Evolutionary conservation across 345 rosid genomes (phyloP).

Genomic region (Eucalyptus erythrocorys): DNA sequence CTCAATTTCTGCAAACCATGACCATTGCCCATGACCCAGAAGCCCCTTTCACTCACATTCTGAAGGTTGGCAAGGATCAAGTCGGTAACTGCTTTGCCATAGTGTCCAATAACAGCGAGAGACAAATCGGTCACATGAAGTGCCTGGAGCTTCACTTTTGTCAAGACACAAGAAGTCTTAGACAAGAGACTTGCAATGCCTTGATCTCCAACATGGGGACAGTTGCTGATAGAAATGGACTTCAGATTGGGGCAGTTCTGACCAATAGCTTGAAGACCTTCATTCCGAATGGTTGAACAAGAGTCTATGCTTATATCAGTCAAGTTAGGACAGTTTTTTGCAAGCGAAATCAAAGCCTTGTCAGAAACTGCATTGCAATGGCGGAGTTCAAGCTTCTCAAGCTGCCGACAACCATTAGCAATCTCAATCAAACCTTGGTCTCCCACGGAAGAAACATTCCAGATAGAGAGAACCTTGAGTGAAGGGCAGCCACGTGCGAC

Average conservation of each 20-base stretch:
- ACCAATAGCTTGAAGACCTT: slow-evolving; percentile 62
- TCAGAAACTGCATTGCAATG: slow-evolving; percentile 56
- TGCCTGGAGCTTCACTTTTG: slow-evolving; percentile 66
- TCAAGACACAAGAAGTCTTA: slow-evolving; percentile 26
- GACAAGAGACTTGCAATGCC: slow-evolving; percentile 62
- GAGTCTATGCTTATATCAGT: slow-evolving; percentile 61
- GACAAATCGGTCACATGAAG: slow-evolving; percentile 72
- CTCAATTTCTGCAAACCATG: slow-evolving; percentile 70
- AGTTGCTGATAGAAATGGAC: slow-evolving; percentile 60
- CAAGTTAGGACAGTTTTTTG: slow-evolving; percentile 65
- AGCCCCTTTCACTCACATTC: slow-evolving; percentile 69
- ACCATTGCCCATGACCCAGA: slow-evolving; percentile 97
- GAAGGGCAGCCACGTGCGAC: slow-evolving; percentile 77
- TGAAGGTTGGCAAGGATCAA: slow-evolving; percentile 52
- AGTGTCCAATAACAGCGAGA: slow-evolving; percentile 81
- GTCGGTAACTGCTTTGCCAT: slow-evolving; percentile 64
- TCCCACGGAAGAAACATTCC: slow-evolving; percentile 50
- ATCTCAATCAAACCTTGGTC: slow-evolving; percentile 69
- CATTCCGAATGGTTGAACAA: slow-evolving; percentile 70
- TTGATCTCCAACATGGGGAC: slow-evolving; percentile 81
- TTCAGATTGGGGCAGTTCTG: slow-evolving; percentile 47
- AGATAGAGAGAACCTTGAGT: slow-evolving; percentile 58
- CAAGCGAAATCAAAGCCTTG: slow-evolving; percentile 50
- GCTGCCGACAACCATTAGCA: slow-evolving; percentile 56
- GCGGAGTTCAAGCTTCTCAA: slow-evolving; percentile 75